phyloP scores from a whole-genome alignment of 1,139 yeast genomes.

The Kurtzmaniella quercitrusa region DNA sequence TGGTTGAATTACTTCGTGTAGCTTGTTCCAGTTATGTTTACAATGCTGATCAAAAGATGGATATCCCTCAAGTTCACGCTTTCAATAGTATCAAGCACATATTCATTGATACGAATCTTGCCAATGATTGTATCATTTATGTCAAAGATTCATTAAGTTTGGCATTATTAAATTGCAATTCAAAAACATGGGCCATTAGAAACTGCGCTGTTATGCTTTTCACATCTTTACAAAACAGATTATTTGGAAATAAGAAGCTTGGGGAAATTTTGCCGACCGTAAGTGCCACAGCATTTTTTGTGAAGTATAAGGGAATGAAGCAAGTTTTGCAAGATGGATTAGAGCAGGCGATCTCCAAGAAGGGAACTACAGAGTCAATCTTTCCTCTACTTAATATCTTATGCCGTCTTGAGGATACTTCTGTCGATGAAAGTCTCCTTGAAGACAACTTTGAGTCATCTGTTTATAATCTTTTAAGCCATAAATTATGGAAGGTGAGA shows the following conservation, averaged over 20 bases:
- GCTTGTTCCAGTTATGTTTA: constrained; percentile 48
- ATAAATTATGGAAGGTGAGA: constrained; percentile 73
- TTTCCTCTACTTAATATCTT: constrained; percentile 75
- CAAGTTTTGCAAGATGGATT: constrained; percentile 45
- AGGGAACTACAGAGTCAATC: constrained; percentile 45
- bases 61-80: constrained; percentile 90
- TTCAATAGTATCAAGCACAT: constrained; percentile 77
- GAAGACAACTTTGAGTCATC: constrained; percentile 41
- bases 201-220: constrained; percentile 94
- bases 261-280: constrained; percentile 24
- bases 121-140: constrained; percentile 47
- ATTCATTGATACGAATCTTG: constrained; percentile 62
- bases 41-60: constrained; percentile 52
- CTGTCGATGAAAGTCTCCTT: constrained; percentile 39
- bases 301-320: constrained; percentile 52
- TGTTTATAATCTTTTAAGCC: constrained; percentile 43
- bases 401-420: constrained; percentile 61
- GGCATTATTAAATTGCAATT: constrained; percentile 58
- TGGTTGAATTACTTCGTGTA: constrained; percentile 46
- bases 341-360: constrained; percentile 14
- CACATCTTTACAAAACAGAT: constrained; percentile 71
- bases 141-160: constrained; percentile 57
- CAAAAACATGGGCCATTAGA: constrained; percentile 77
- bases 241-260: constrained; percentile 61
- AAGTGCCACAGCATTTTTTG: constrained; percentile 66